Conservation (phyloP, 345 rosid species). For the Ceriops decandra region DNA sequence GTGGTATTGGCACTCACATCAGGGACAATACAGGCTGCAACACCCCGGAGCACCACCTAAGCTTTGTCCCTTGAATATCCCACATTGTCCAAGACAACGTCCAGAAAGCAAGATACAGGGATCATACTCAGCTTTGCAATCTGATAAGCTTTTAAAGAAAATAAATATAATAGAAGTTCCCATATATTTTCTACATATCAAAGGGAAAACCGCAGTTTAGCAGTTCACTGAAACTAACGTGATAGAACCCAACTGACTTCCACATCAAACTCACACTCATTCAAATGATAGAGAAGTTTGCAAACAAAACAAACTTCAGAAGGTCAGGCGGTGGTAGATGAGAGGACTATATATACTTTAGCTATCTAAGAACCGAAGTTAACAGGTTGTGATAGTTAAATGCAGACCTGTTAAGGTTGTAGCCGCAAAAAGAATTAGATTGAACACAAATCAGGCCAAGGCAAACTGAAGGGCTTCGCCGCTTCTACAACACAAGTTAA, state of each 20-base stretch:
- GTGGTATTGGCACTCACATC: conserved; percentile 92
- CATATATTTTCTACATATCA: conserved; percentile 5
- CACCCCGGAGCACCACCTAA: conserved; percentile 93
- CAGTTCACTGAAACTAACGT: conserved; percentile 41
- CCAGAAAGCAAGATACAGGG: conserved; percentile 92
- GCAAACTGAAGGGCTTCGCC: background rate
- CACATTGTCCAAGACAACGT: conserved; percentile 86
- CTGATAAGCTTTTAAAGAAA: conserved; percentile 37
- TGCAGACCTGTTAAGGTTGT: conserved; percentile 96
- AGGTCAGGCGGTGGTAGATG: conserved; percentile 74
- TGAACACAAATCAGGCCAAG: conserved; percentile 17
- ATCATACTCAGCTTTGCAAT: conserved; percentile 98
- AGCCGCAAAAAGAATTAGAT: conserved; percentile 53
- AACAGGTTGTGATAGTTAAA: conserved; percentile 87
- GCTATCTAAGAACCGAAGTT: conserved; percentile 67
- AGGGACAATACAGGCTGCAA: conserved; percentile 94
- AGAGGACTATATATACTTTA: conserved; percentile 80
- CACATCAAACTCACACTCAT: conserved; percentile 99
- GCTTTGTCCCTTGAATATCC: conserved; percentile 91
- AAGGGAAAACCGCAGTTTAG: background rate
- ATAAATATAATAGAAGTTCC: background rate
- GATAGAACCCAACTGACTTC: conserved; percentile 99
- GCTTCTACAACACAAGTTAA: conserved; percentile 3
- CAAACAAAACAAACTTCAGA: conserved; percentile 78
- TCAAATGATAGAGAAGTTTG: conserved; percentile 95